Evolutionary conservation across 257 asterid genomes (phyloP), one percentile per base, ranked within the genome.

Genomic region (Solanum sitiens): DNA sequence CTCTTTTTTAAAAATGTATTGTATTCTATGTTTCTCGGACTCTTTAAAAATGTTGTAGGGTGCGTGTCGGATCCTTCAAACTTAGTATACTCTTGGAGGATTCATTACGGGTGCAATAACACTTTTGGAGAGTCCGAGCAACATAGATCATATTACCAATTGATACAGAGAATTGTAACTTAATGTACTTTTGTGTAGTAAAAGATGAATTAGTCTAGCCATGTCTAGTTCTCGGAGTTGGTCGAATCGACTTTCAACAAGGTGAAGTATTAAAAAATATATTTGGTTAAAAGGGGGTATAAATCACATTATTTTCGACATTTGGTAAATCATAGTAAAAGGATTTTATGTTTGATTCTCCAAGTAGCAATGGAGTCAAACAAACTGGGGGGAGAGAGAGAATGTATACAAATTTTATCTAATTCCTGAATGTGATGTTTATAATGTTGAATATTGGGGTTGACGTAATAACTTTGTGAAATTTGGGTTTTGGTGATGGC

Each of bases 401-500:
- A 65, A 8, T 1, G 72, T 11, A 40, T 79, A 25, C 37, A 79
- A 45, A 2, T 27, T 12, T 45, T 80, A 47, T 47, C 65, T 27
- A 80, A 80, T 80, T 50, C 27, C 67, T 80, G 61, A 80, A 47
- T 79, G 84, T 2, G 27, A 47, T 1, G 42, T 47, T 45, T 15
- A 47, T 2, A 8, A 15, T 44, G 4, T 25, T 1, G 84, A 44
- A 44, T 45, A 3, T 44, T 0, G 16, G 10, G 65, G 11, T 3
- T 80, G 18, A 80, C 0, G 2, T 80, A 27, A 45, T 80, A 80
- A 8, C 18, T 79, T 14, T 80, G 85, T 47, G 85, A 30, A 8
- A 30, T 47, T 80, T 47, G 27, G 27, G 30, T 10, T 15, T 89
- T 25, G 37, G 79, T 75, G 89, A 53, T 86, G 90, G 93, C 40